These are phyloP conservation scores for Aspergillus japonicus DNA, from an alignment of 2,329 filamentous ascomycete species.

Conservation along the genomic window DNA sequence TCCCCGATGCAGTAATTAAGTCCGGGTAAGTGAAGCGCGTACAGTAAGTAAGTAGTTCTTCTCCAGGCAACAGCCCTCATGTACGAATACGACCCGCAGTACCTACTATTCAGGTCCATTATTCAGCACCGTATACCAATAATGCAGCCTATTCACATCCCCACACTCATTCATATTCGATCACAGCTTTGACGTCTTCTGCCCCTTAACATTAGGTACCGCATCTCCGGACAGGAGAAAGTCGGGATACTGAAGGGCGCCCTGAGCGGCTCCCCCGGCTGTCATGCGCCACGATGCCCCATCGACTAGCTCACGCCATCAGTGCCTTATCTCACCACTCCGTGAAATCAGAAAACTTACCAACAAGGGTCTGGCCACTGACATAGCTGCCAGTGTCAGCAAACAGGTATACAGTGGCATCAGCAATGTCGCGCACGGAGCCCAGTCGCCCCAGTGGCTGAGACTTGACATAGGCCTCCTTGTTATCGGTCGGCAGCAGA, in stretches of 20 bases:
- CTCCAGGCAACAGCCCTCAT: too few relatives aligned
- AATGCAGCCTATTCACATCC: too few relatives aligned
- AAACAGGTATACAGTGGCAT: slow-evolving; percentile 87
- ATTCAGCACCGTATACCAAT: too few relatives aligned
- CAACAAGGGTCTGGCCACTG: slow-evolving; percentile 76
- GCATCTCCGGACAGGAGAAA: slow-evolving; percentile 55
- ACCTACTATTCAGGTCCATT: too few relatives aligned
- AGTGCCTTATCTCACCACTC: not conserved
- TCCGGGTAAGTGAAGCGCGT: too few relatives aligned
- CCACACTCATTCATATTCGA: too few relatives aligned
- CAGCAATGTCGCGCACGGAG: slow-evolving; percentile 80
- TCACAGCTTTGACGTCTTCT: slow-evolving; percentile 57
- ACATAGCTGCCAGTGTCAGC: slow-evolving; percentile 83
- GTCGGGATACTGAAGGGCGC: slow-evolving; percentile 55
- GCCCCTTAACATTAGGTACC: slow-evolving; percentile 59
- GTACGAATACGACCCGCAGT: too few relatives aligned
- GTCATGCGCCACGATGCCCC: slow-evolving; percentile 43
- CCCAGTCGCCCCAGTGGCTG: slow-evolving; percentile 78
- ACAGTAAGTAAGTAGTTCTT: too few relatives aligned
- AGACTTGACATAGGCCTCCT: slow-evolving; percentile 45
- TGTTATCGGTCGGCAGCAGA: slow-evolving; percentile 55
- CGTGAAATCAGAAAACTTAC: slow-evolving; percentile 27
- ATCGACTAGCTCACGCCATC: slow-evolving; percentile 33
- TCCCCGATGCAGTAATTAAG: too few relatives aligned
- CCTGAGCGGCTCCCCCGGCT: slow-evolving; percentile 28